Percentiles rank a stretch among this genome's conserved stretches.
Conservation (phyloP, 2,329 filamentous ascomycete species). For the Colletotrichum agaves region DNA sequence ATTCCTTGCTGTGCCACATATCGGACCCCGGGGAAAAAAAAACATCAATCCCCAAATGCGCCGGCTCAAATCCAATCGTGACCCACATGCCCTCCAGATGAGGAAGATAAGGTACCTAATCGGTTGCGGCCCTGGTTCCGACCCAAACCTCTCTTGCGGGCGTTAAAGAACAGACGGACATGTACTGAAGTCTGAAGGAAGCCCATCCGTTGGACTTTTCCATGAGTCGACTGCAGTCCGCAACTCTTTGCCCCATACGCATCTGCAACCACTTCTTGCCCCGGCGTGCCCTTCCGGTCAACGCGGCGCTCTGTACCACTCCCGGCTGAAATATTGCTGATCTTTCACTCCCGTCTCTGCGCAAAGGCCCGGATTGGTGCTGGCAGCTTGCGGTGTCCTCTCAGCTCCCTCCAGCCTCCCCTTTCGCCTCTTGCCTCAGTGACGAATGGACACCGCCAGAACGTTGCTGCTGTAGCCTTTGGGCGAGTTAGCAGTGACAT, state of each 20-base stretch:
- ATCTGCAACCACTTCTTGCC: conserved; percentile 2
- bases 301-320: neutral
- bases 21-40: conserved; percentile 29
- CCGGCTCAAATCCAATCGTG: conserved; percentile 19
- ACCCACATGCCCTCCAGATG: conserved; percentile 15
- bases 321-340: neutral
- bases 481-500: conserved; percentile 5
- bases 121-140: conserved; percentile 9
- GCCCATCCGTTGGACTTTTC: no score
- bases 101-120: conserved; percentile 26
- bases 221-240: neutral
- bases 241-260: conserved; percentile 17
- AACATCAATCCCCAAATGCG: conserved; percentile 8
- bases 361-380: neutral
- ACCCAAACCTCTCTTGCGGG: conserved; percentile 4
- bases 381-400: neutral
- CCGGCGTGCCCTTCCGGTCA: neutral
- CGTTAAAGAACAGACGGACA: neutral
- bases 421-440: neutral
- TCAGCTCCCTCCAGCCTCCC: neutral
- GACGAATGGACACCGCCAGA: neutral
- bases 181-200: neutral
- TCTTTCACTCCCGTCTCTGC: neutral
- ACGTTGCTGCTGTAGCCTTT: neutral
- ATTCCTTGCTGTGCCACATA: conserved; percentile 29